These are phyloP conservation scores for Sordariomycetes sp. DNA, from an alignment of 2,329 filamentous ascomycete genomes.

Conservation along the genomic window DNA sequence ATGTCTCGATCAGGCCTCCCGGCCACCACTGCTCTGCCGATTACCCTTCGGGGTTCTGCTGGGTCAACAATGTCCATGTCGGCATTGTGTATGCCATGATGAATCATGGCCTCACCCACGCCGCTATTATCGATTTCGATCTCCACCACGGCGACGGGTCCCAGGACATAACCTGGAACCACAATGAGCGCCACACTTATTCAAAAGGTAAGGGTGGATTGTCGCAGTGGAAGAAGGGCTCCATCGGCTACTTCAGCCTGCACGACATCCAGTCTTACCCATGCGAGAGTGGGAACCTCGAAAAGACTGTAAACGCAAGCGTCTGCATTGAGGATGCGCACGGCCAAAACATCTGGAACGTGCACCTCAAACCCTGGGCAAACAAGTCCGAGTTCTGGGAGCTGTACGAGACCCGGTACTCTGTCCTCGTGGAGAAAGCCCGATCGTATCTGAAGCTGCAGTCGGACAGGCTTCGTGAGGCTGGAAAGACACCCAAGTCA, in stretches of 20 bases:
- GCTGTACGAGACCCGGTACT: constrained; percentile 73
- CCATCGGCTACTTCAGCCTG: constrained; percentile 90
- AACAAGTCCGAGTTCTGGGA: constrained; percentile 78
- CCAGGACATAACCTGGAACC: constrained; percentile 84
- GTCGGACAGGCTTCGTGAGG: constrained; percentile 49
- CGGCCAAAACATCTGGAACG: constrained; percentile 90
- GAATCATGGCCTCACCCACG: constrained; percentile 79
- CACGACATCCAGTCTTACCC: constrained; percentile 99
- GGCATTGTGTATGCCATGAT: constrained; percentile 86
- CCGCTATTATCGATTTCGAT: constrained; percentile 87
- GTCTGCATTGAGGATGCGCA: constrained; percentile 91
- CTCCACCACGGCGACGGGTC: constrained; percentile 93
- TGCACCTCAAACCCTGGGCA: constrained; percentile 84
- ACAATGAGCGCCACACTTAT: constrained; percentile 54
- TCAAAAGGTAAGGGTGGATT: constrained; percentile 22
- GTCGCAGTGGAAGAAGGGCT: constrained; percentile 66
- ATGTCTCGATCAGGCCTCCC: constrained; percentile 85
- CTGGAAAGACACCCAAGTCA: constrained; percentile 58
- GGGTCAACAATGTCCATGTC: constrained; percentile 97
- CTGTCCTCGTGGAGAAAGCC: constrained; percentile 68
- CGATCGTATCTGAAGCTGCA: constrained; percentile 66
- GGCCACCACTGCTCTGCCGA: constrained; percentile 91
- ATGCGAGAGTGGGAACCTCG: constrained; percentile 85
- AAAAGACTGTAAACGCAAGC: constrained; percentile 89
- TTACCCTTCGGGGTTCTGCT: constrained; percentile 91